These are phyloP conservation scores for Candida glucosophila DNA, from an alignment of 1,139 yeast genomes.

Conservation along the genomic window DNA sequence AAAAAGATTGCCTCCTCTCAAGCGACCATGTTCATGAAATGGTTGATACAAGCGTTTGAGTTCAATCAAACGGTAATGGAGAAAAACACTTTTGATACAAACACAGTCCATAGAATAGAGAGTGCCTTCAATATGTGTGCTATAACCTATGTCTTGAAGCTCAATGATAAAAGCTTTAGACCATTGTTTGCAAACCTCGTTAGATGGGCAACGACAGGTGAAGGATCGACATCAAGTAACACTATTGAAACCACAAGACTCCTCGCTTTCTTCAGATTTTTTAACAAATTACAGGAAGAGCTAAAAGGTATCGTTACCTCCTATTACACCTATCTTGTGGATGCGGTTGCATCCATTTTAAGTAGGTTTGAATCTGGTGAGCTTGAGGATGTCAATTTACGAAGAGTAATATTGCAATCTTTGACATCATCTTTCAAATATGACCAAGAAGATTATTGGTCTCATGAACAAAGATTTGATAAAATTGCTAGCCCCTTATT, in stretches of 20 bases:
- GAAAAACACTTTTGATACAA: constrained; percentile 45
- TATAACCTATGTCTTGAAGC: constrained; percentile 72
- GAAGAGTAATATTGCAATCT: constrained; percentile 66
- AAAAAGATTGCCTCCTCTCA: constrained; percentile 68
- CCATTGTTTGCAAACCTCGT: constrained; percentile 82
- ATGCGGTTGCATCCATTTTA: constrained; percentile 54
- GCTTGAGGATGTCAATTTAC: constrained; percentile 45
- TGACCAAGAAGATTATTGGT: constrained; percentile 94
- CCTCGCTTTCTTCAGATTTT: constrained; percentile 76
- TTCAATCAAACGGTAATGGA: constrained; percentile 40
- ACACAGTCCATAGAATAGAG: constrained; percentile 76
- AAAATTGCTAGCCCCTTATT: constrained; percentile 54
- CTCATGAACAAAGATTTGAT: constrained; percentile 77
- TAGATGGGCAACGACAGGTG: constrained; percentile 91
- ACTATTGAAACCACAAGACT: constrained; percentile 47
- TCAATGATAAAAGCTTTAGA: constrained; percentile 88
- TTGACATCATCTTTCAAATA: constrained; percentile 73
- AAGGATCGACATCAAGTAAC: constrained; percentile 42
- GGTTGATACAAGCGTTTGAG: constrained; percentile 68
- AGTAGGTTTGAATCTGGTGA: constrained; percentile 34
- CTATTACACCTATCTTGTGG: constrained; percentile 79
- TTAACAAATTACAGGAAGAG: constrained; percentile 74
- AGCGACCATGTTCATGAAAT: constrained; percentile 61
- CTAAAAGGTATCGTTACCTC: constrained; percentile 82
- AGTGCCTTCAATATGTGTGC: constrained; percentile 68